phyloP scores from a whole-genome alignment of 768 basidiomycete species.

The Termitomyces sp. region DNA sequence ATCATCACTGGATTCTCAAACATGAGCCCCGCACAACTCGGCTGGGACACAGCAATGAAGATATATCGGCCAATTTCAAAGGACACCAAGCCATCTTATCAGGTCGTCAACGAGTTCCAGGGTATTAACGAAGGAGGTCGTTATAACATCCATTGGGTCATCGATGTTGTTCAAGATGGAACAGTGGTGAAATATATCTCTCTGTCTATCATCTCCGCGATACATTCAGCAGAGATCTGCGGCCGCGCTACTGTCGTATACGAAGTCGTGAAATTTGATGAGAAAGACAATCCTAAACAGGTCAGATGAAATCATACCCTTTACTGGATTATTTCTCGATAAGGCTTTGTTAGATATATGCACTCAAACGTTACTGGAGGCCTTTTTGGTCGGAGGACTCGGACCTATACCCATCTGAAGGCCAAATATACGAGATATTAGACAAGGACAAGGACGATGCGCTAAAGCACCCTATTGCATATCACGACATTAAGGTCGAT shows the following conservation, averaged over 20 bases:
- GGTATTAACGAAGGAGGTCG: neutral
- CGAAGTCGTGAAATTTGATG: neutral
- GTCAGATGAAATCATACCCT: neutral
- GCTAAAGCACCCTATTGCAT: neutral
- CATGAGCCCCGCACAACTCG: conserved; percentile 4
- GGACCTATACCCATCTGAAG: neutral
- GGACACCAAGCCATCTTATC: neutral
- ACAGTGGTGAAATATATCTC: neutral
- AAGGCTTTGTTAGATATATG: neutral
- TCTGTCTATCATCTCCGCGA: neutral
- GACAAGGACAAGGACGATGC: neutral
- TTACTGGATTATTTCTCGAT: neutral
- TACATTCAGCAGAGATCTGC: neutral
- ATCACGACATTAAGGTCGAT: neutral
- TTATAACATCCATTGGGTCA: conserved; percentile 2
- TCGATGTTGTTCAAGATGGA: neutral
- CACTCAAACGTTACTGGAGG: conserved; percentile 6
- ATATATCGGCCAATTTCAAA: neutral
- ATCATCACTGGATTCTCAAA: neutral
- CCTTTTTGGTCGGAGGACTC: neutral
- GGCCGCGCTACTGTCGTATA: conserved; percentile 1
- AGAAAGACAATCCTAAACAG: neutral
- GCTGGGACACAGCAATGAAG: conserved; percentile 10
- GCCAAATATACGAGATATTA: neutral
- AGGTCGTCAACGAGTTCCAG: neutral